Evolutionary conservation across 169 alveolate species (phyloP).

Genomic region (Theileria annulata): DNA sequence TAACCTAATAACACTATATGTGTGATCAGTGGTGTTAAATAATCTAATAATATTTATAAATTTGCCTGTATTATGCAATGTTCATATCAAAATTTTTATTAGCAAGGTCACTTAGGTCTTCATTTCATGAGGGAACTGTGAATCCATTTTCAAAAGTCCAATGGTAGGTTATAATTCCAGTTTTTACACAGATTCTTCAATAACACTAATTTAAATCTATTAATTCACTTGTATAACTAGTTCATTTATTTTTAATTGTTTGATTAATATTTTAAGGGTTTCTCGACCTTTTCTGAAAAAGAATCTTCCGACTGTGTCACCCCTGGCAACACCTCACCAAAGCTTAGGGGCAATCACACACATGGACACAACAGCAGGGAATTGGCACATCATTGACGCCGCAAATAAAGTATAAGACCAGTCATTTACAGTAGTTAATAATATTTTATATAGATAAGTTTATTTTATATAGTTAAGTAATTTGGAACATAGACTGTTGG

Average conservation of each 20-base stretch:
- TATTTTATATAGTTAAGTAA: too few relatives aligned
- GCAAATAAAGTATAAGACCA: constrained; percentile 61
- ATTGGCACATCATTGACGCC: constrained; percentile 86
- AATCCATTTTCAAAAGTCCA: constrained; percentile 86
- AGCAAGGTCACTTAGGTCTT: constrained; percentile 59
- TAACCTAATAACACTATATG: not conserved
- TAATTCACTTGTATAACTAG: not conserved
- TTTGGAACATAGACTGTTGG: constrained; percentile 68
- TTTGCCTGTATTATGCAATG: constrained; percentile 5
- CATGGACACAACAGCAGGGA: constrained; percentile 79
- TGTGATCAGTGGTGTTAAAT: not conserved
- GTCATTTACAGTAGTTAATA: not conserved
- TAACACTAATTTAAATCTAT: not conserved
- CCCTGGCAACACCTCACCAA: constrained; percentile 79
- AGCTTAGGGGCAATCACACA: constrained; percentile 78
- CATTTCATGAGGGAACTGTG: constrained; percentile 79
- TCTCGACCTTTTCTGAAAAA: constrained; percentile 80
- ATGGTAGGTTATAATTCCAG: constrained; percentile 66
- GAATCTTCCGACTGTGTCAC: constrained; percentile 83
- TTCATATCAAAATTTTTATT: constrained; percentile 21
- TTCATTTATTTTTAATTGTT: not conserved
- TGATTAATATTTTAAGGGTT: constrained; percentile 59
- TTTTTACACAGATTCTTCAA: not conserved
- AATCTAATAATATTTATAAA: constrained; percentile 3
- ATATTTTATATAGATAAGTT: too few relatives aligned